Percentiles rank a stretch among this genome's conserved stretches.
These are phyloP conservation scores for Chlorella sp. DNA, from an alignment of 139 green algal genomes.

Conservation along the genomic window DNA sequence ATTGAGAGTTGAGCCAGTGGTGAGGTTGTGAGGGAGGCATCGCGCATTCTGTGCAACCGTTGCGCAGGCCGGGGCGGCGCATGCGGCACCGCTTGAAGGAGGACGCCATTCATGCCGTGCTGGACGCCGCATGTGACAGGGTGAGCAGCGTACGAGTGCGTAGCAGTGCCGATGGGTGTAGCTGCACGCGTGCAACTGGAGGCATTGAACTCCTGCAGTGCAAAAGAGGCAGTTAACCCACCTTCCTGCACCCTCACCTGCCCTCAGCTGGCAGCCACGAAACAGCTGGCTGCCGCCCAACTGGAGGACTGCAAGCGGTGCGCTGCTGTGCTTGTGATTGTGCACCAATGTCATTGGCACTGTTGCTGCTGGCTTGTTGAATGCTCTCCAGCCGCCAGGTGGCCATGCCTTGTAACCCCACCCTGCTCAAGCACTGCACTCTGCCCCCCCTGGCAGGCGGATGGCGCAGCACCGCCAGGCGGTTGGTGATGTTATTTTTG, in stretches of 20 bases:
- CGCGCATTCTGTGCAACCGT: too few species aligned
- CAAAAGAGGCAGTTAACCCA: too few species aligned
- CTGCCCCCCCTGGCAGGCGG: not conserved
- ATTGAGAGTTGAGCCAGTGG: too few species aligned
- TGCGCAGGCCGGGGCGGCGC: conserved; percentile 8
- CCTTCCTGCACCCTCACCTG: too few species aligned
- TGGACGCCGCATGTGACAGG: conserved; percentile 13
- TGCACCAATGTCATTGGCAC: too few species aligned
- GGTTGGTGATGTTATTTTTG: conserved; percentile 16
- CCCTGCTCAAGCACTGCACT: too few species aligned
- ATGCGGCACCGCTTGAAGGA: not conserved
- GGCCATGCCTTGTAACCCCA: too few species aligned
- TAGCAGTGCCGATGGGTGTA: not conserved
- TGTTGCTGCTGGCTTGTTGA: not conserved
- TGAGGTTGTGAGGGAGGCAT: too few species aligned
- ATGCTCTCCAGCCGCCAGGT: too few species aligned
- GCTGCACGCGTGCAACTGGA: not conserved
- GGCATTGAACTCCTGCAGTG: too few species aligned
- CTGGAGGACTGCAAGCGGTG: conserved; percentile 21
- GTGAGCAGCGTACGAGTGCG: not conserved
- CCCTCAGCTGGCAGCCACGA: not conserved
- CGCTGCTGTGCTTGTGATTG: too few species aligned
- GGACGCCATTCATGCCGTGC: not conserved
- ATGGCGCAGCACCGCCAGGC: not conserved
- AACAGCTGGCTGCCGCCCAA: not conserved